phyloP scores from a whole-genome alignment of 2,329 filamentous ascomycete genomes.

The Pyricularia sp. region DNA sequence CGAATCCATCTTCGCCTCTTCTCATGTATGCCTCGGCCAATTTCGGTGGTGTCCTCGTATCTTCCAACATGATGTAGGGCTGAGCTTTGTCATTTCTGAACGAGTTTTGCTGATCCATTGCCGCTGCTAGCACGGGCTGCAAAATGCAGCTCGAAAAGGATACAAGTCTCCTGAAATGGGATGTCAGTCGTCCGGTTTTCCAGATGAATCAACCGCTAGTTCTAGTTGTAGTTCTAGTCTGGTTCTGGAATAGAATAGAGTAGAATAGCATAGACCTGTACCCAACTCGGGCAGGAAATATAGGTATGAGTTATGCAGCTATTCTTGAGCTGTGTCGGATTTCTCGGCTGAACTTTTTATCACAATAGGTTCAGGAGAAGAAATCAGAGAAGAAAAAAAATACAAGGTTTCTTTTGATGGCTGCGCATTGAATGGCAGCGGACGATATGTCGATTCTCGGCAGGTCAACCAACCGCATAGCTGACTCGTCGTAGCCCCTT shows the following conservation, averaged over 20 bases:
- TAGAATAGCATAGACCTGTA: neutral
- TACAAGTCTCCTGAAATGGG: neutral
- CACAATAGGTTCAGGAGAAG: neutral
- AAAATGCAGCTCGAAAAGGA: neutral
- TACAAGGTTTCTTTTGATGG: neutral
- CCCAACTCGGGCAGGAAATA: neutral
- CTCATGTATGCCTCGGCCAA: neutral
- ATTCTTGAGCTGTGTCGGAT: neutral
- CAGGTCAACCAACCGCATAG: neutral
- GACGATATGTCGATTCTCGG: neutral
- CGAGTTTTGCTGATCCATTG: neutral
- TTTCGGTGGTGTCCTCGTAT: neutral
- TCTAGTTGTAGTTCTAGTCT: neutral
- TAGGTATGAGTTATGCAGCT: neutral
- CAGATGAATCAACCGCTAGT: neutral
- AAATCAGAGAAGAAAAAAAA: too few species aligned
- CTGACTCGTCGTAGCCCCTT: neutral
- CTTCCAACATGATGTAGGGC: neutral
- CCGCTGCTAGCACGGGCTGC: neutral
- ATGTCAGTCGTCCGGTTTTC: neutral
- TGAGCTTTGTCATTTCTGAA: neutral
- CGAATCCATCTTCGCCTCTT: neutral
- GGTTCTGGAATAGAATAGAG: too few species aligned
- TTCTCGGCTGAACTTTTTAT: neutral
- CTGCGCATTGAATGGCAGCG: neutral